These are phyloP conservation scores for Coprinopsis strossmayeri DNA, from an alignment of 768 basidiomycete genomes.

Conservation along the genomic window DNA sequence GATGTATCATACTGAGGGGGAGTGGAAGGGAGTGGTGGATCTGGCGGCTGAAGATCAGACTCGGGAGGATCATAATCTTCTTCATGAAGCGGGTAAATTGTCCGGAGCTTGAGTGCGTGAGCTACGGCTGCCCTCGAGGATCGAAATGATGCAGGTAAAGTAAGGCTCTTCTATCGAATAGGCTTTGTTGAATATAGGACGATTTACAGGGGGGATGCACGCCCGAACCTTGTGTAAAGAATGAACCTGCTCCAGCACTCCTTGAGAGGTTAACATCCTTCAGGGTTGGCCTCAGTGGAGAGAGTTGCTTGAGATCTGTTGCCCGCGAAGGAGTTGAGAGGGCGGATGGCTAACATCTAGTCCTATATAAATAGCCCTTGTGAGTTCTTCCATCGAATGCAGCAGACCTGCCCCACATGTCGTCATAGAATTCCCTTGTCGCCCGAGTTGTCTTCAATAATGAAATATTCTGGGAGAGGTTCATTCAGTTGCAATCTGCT, in stretches of 20 bases:
- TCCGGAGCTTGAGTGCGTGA: neutral
- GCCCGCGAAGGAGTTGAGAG: too few species aligned
- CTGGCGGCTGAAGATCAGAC: neutral
- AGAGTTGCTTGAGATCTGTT: too few species aligned
- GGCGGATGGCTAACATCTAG: too few species aligned
- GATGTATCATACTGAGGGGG: neutral
- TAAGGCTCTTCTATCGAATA: neutral
- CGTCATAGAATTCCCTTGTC: too few species aligned
- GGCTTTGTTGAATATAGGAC: neutral
- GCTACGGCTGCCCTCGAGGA: neutral
- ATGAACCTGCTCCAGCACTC: neutral
- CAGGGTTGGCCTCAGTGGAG: too few species aligned
- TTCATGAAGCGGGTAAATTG: neutral
- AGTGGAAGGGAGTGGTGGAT: neutral
- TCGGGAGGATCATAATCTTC: neutral
- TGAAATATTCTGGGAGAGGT: too few species aligned
- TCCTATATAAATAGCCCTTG: too few species aligned
- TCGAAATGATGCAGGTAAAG: neutral
- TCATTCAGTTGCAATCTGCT: too few species aligned
- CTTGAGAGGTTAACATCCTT: neutral
- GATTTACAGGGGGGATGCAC: neutral
- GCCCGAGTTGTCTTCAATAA: too few species aligned
- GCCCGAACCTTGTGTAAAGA: neutral
- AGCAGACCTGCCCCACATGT: too few species aligned
- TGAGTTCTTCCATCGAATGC: too few species aligned